These are phyloP conservation scores for Diatrype stigma DNA, from an alignment of 2,329 filamentous ascomycete species.

Conservation along the genomic window DNA sequence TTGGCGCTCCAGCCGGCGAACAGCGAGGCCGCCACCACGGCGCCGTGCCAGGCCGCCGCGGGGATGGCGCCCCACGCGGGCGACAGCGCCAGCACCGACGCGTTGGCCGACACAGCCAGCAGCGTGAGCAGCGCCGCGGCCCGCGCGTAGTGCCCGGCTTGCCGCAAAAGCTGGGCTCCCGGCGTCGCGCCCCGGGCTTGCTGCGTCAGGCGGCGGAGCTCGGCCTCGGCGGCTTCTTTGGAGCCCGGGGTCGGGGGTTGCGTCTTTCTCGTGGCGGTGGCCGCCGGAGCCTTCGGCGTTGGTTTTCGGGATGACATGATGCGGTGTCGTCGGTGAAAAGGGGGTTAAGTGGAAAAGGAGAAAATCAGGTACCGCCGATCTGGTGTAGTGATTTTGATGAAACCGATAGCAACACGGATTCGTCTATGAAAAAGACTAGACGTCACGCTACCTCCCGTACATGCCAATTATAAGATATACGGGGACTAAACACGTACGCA, in stretches of 20 bases:
- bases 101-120: conserved; percentile 61
- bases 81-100: conserved; percentile 72
- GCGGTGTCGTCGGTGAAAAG: not conserved
- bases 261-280: conserved; percentile 10
- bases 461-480: not conserved
- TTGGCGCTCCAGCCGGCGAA: conserved; percentile 71
- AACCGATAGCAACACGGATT: too few relatives aligned
- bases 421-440: not conserved
- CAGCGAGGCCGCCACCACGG: conserved; percentile 60
- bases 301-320: conserved; percentile 27
- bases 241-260: conserved; percentile 34
- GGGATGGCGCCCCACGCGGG: conserved; percentile 88
- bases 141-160: conserved; percentile 38
- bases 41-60: conserved; percentile 65
- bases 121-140: conserved; percentile 46
- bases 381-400: too few relatives aligned
- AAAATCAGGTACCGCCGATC: too few relatives aligned
- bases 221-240: conserved; percentile 49
- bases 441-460: too few relatives aligned
- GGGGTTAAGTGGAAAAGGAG: not conserved
- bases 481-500: too few relatives aligned
- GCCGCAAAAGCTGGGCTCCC: conserved; percentile 30
- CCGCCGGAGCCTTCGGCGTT: conserved; percentile 11
- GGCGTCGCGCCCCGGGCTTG: conserved; percentile 28
- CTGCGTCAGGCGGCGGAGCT: conserved; percentile 47